Evolutionary conservation across 2,329 filamentous ascomycete species (phyloP), one percentile per base, ranked within the genome.

Genomic region (Periconia digitata): DNA sequence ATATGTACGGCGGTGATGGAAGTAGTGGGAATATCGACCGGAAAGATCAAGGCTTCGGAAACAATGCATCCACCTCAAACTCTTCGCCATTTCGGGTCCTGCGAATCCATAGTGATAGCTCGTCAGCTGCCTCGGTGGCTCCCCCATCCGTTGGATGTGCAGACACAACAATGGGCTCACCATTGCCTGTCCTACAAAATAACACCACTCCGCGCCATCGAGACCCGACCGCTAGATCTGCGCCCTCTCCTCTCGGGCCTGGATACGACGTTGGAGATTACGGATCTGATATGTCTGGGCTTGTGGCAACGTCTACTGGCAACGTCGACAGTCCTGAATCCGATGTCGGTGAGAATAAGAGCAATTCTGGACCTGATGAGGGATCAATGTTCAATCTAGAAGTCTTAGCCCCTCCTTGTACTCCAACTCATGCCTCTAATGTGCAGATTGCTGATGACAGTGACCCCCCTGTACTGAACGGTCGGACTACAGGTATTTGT

Each of bases 191-290:
- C n/a, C n/a, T n/a, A n/a, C n/a, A n/a, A n/a, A n/a, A n/a, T n/a
- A n/a, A n/a, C 27, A 32, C 10, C 27, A 6, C n/a, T n/a, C n/a
- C 21, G 6, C 44, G 45, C 32, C 40, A 36, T 4, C 27, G 41
- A 5, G 41, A n/a, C 2, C 12, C 6, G 6, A 35, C 43, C 6
- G 29, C 17, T 18, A 44, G 22, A 16, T 15, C n/a, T 12, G 13
- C 42, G 10, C 44, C 49, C 4, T 47, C 49, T 10, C 44, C 37
- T 8, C 42, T 46, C 2, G 45, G 42, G 8, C 45, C 45, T 8
- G 45, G 49, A 16, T 23, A 40, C 24, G n/a, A 15, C 20, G 27
- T 8, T 5, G 23, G 48, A 15, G 45, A 38, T 16, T 21, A 40
- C 21, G 42, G 37, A 7, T 35, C 49, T 4, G 45, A 46, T 16